Base-by-base conservation (phyloP, 1,139 yeast species). In the Suhomyces bribrorum region DNA sequence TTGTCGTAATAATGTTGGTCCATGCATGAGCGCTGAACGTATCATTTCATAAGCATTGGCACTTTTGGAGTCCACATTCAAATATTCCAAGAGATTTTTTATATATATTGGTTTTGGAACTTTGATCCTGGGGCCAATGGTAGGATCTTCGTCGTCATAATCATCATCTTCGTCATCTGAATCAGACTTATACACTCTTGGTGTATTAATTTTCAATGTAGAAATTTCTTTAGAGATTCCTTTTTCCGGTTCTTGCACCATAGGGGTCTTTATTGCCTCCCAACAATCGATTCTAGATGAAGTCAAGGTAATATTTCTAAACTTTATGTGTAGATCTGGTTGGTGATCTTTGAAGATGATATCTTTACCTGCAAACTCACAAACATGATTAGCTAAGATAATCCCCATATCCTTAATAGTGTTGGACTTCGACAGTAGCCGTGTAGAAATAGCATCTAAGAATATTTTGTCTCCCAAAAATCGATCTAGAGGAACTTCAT, bases 51-150 rank as follows among this genome's bases (percentile, higher is more conserved):
- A 75, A 0, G 83, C 76, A 34, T 64, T 59, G 2, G 64, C 60
- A 32, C 67, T 69, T 18, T 68, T 68, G 1, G 64, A 48, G 37
- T 79, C 83, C 0, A 65, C 53, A 8, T 56, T 53, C 12, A 85
- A 55, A 47, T 82, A 84, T 7, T 62, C 62, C n/a, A 82, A 47
- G n/a, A 84, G 59, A 36, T 81, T 86, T 43, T 78, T 77, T 20
- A 85, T 64, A 50, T 83, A 85, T 2, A 82, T 68, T 0, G 90
- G 90, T 4, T 69, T 61, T 0, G 69, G 52, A 0, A 78, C 61
- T n/a, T 54, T 61, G 7, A 60, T 54, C 14, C 57, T 62, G 29
- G 59, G 59, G n/a, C 62, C 65, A 26, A 69, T 45, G 2, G 75
- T 61, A 1, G 76, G 77, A 38, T 78, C 83, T 16, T 77, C 82